These are phyloP conservation scores for Petunia secreta DNA, from an alignment of 257 asterid species.

Conservation along the genomic window DNA sequence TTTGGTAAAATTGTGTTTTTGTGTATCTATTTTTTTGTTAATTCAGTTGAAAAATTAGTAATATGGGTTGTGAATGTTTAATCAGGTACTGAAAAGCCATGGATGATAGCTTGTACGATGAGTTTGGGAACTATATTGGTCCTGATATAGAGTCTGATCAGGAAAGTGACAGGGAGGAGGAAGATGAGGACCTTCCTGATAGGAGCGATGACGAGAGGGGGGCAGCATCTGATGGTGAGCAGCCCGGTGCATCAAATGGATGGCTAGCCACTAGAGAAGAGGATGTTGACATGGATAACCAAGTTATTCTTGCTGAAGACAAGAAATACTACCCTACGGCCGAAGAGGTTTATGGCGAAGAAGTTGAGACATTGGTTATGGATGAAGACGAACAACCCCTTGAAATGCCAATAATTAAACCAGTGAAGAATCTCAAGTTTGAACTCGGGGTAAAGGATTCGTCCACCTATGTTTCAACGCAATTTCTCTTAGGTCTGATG, in stretches of 20 bases:
- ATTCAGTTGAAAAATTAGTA: too few species aligned
- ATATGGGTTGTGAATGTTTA: too few species aligned
- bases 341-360: conserved; percentile 97
- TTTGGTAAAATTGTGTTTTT: too few species aligned
- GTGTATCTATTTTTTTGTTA: too few species aligned
- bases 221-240: conserved; percentile 68
- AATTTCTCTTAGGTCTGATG: conserved; percentile 94
- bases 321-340: conserved; percentile 96
- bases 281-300: conserved; percentile 92
- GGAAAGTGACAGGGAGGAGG: conserved; percentile 87
- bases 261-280: conserved; percentile 75
- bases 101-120: conserved; percentile 93
- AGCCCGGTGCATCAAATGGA: conserved; percentile 77
- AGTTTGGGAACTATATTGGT: conserved; percentile 91
- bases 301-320: conserved; percentile 90
- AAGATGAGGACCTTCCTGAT: conserved; percentile 77
- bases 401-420: conserved; percentile 81
- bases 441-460: conserved; percentile 96
- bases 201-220: conserved; percentile 69
- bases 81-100: conserved; percentile 34
- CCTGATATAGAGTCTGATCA: conserved; percentile 93
- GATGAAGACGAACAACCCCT: conserved; percentile 97
- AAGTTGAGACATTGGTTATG: conserved; percentile 94
- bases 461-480: conserved; percentile 82
- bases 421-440: conserved; percentile 87